Percentiles rank a stretch among this genome's conserved stretches.
These are phyloP conservation scores for Limtongia smithiae DNA, from an alignment of 805 yeast species.

Conservation along the genomic window DNA sequence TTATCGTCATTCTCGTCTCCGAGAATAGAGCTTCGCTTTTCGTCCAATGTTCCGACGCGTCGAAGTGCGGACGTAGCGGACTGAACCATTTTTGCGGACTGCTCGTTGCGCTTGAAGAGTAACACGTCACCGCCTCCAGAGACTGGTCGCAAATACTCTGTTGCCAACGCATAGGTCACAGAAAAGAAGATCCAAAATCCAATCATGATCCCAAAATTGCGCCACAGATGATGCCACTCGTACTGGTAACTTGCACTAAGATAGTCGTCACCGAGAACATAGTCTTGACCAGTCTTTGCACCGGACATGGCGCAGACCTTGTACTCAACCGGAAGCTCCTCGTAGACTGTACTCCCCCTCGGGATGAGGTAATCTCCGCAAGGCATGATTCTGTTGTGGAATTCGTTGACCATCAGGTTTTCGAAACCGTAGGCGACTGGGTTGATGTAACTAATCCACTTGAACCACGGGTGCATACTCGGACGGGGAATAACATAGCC, in stretches of 20 bases:
- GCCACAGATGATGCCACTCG: constrained; percentile 51
- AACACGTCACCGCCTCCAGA: constrained; percentile 5
- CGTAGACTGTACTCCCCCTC: constrained; percentile 34
- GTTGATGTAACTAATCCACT: constrained; percentile 48
- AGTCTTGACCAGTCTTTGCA: constrained; percentile 48
- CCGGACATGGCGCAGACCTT: constrained; percentile 57
- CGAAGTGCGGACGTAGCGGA: neutral
- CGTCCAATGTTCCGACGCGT: neutral
- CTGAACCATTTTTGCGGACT: neutral
- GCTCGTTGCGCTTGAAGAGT: constrained; percentile 2
- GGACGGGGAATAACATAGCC: constrained; percentile 40
- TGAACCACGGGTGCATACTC: constrained; percentile 39
- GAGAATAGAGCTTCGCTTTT: neutral
- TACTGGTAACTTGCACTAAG: constrained; percentile 46
- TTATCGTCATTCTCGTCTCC: neutral
- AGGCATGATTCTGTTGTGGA: constrained; percentile 39
- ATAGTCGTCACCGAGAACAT: constrained; percentile 53
- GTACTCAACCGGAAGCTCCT: constrained; percentile 29
- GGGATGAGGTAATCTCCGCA: constrained; percentile 44
- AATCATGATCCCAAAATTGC: constrained; percentile 33
- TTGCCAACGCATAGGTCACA: constrained; percentile 37
- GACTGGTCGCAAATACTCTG: constrained; percentile 1
- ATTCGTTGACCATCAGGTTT: constrained; percentile 46
- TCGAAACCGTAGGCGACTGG: constrained; percentile 48
- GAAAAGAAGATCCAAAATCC: constrained; percentile 52